Conservation (phyloP, 2,329 filamentous ascomycete species). For the Amesomyces nigricolor region DNA sequence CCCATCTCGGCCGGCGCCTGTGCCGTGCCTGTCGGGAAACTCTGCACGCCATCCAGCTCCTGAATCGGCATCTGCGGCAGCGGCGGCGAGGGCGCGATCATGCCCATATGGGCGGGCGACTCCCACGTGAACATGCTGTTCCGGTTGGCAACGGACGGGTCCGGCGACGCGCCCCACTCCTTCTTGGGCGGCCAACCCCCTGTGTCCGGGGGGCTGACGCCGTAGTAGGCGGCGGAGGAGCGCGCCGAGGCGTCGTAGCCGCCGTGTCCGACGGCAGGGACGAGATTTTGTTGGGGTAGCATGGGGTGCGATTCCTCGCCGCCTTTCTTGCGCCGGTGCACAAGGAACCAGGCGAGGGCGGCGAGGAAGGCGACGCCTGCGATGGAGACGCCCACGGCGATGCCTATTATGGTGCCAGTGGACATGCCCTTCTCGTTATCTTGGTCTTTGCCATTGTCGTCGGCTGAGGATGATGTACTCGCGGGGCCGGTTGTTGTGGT, state of each 20-base stretch:
- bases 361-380: conserved; percentile 21
- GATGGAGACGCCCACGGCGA: conserved; percentile 26
- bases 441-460: neutral
- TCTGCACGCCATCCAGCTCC: conserved; percentile 20
- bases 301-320: conserved; percentile 31
- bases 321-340: conserved; percentile 24
- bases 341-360: conserved; percentile 21
- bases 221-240: conserved; percentile 9
- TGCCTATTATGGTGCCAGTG: conserved; percentile 27
- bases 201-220: conserved; percentile 9
- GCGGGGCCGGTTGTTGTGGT: conserved; percentile 10
- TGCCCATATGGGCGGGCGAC: conserved; percentile 22
- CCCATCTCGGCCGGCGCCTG: conserved; percentile 28
- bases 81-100: conserved; percentile 17
- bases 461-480: neutral
- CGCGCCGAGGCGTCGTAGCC: conserved; percentile 10
- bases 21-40: conserved; percentile 1
- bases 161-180: conserved; percentile 18
- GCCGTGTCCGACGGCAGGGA: neutral
- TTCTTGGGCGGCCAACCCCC: conserved; percentile 17
- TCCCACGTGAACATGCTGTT: conserved; percentile 27
- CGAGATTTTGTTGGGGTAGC: conserved; percentile 21
- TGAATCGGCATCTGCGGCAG: conserved; percentile 11
- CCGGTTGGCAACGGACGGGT: conserved; percentile 1
- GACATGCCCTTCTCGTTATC: conserved; percentile 20